These are phyloP conservation scores for Leucocoprinus leucothites DNA, from an alignment of 768 basidiomycete genomes.

Conservation along the genomic window DNA sequence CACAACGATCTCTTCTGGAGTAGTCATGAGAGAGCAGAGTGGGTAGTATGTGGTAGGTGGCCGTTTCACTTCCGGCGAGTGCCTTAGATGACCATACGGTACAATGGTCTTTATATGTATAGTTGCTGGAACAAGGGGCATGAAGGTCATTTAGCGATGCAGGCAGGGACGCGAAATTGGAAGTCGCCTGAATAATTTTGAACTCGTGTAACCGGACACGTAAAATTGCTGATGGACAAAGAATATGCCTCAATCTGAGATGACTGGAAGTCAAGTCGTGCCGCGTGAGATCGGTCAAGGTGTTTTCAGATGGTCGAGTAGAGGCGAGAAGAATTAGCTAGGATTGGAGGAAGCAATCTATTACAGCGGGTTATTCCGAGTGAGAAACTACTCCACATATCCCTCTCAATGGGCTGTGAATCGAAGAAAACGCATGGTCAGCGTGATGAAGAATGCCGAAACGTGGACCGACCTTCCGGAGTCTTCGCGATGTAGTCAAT, in stretches of 20 bases:
- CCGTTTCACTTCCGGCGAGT: neutral
- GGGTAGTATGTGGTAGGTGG: slow-evolving; percentile 7
- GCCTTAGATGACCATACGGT: neutral
- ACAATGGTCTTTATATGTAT: slow-evolving; percentile 5
- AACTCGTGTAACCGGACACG: slow-evolving; percentile 6
- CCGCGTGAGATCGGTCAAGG: slow-evolving; percentile 21
- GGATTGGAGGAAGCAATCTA: slow-evolving; percentile 35
- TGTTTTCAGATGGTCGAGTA: slow-evolving; percentile 15
- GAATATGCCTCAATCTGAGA: slow-evolving; percentile 6
- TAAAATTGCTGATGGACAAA: slow-evolving; percentile 4
- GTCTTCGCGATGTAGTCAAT: slow-evolving; percentile 95
- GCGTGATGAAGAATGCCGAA: slow-evolving; percentile 13
- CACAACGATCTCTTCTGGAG: slow-evolving; percentile 34
- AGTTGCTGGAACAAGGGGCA: slow-evolving; percentile 3
- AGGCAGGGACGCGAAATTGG: slow-evolving; percentile 1
- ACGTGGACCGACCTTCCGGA: slow-evolving; percentile 62
- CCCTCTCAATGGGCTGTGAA: slow-evolving; percentile 48
- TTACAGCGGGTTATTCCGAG: slow-evolving; percentile 33
- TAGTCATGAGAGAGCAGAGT: slow-evolving; percentile 8
- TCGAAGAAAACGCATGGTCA: slow-evolving; percentile 19
- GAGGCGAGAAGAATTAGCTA: slow-evolving; percentile 12
- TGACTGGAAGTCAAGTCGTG: slow-evolving; percentile 19
- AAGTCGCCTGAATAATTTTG: slow-evolving; percentile 8
- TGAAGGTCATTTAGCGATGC: neutral
- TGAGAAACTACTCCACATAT: slow-evolving; percentile 21